Base-by-base conservation (phyloP, 164 flowering plant genomes). In the Pachysandra terminalis region DNA sequence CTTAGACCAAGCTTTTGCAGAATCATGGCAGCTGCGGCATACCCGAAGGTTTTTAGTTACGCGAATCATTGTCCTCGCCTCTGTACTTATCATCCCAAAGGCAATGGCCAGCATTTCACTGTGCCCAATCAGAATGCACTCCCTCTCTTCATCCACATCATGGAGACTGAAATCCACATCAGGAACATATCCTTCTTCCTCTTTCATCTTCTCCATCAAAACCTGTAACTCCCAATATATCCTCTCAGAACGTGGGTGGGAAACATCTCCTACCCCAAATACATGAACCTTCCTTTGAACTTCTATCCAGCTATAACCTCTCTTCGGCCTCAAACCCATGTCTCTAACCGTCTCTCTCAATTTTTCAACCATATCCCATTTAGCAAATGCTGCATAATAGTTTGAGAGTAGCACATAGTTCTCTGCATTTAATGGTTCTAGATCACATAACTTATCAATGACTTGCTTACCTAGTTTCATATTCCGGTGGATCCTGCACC, bases 141-240 rank as follows among this genome's bases (percentile, higher is more conserved):
- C 90, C 62, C 93, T 73, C 79, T 87, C 93, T 69, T 83, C 96
- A 71, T 88, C 87, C 19, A 83, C 93, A 77, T 88, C 86, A 60
- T 86, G 96, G 19, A 88, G 71, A 61, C 83, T 65, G 56, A 83
- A 90, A 68, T 82, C 90, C 6, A 66, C 40, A 49, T 58, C 61
- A 17, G 64, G 77, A 41, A n/a, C 51, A 41, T 12, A 56, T 9
- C 74, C 63, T 19, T 63, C 81, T 64, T 81, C 77, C 23, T 71
- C 81, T 77, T 80, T 77, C 75, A 81, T 73, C 75, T 74, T 77
- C 75, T 77, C 65, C 83, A 77, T 75, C 70, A 87, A 70, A 62
- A 62, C 19, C 67, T 85, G 75, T 28, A 90, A 71, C 62, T 85
- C 85, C 77, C 73, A 71, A 56, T 87, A 86, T 60, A 90, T 83